These are phyloP conservation scores for Entomortierella chlamydospora DNA, from an alignment of 192 early-diverging fungal species.

Conservation along the genomic window DNA sequence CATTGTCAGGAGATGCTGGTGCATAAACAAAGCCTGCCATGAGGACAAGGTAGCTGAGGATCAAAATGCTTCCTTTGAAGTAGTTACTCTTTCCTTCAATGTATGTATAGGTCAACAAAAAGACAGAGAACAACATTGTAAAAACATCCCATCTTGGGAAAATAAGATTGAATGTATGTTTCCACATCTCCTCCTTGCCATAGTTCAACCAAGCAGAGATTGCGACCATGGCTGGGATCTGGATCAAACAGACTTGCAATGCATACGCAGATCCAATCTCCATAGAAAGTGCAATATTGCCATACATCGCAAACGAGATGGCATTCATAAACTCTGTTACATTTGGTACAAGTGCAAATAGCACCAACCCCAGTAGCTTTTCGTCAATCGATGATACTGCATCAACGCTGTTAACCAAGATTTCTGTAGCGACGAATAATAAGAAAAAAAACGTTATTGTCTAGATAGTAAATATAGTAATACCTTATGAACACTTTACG, in stretches of 20 bases:
- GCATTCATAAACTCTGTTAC: constrained; percentile 96
- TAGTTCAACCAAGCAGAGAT: constrained; percentile 77
- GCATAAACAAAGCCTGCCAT: constrained; percentile 84
- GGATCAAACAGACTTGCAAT: constrained; percentile 93
- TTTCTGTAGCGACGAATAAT: constrained; percentile 62
- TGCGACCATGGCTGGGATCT: constrained; percentile 93
- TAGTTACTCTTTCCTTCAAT: constrained; percentile 97
- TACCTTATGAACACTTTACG: no score
- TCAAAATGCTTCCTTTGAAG: constrained; percentile 93
- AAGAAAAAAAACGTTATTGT: background rate
- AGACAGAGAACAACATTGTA: constrained; percentile 64
- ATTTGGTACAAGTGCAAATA: constrained; percentile 95
- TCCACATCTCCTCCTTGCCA: constrained; percentile 31
- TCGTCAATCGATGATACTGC: constrained; percentile 79
- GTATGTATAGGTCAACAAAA: constrained; percentile 91
- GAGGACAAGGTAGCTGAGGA: constrained; percentile 87
- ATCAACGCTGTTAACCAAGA: constrained; percentile 89
- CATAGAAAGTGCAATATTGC: constrained; percentile 86
- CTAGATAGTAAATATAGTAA: no score
- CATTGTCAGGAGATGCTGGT: constrained; percentile 56
- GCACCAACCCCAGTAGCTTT: constrained; percentile 91
- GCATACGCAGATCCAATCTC: constrained; percentile 98
- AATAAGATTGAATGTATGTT: constrained; percentile 54
- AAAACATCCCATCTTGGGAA: constrained; percentile 62
- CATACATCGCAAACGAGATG: constrained; percentile 93